Conservation (phyloP, 257 asterid species). For the Plantago ovata region DNA sequence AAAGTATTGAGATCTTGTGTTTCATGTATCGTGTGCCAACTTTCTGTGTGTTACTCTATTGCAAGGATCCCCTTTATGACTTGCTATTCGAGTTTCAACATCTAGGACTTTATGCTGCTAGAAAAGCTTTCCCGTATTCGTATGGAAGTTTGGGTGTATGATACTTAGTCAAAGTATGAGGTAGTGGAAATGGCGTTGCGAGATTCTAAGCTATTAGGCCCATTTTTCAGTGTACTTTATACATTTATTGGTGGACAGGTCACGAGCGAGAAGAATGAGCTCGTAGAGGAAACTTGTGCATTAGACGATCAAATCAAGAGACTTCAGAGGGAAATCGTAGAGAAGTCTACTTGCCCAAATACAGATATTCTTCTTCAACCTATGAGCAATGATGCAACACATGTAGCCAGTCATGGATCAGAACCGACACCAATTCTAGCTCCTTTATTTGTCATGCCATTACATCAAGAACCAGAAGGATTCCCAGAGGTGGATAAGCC, state of each 20-base stretch:
- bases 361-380: slow-evolving; percentile 17
- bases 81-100: too few relatives aligned
- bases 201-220: too few relatives aligned
- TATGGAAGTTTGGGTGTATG: too few relatives aligned
- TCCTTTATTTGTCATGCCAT: slow-evolving; percentile 47
- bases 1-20: too few relatives aligned
- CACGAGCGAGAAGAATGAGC: slow-evolving; percentile 54
- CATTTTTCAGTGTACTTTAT: too few relatives aligned
- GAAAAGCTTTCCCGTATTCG: too few relatives aligned
- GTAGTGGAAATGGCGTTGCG: too few relatives aligned
- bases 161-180: too few relatives aligned
- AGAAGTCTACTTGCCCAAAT: slow-evolving; percentile 26
- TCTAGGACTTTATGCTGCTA: too few relatives aligned
- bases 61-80: too few relatives aligned
- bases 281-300: slow-evolving; percentile 49
- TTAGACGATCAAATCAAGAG: slow-evolving; percentile 52
- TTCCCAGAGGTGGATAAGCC: slow-evolving; percentile 22
- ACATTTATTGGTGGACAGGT: slow-evolving; percentile 33
- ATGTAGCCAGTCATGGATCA: slow-evolving; percentile 25
- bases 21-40: too few relatives aligned
- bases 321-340: slow-evolving; percentile 44
- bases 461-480: slow-evolving; percentile 38
- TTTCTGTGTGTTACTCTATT: too few relatives aligned
- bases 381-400: slow-evolving; percentile 17
- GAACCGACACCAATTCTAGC: slow-evolving; percentile 28